phyloP scores from a whole-genome alignment of 2,329 filamentous ascomycete genomes.

The Zasmidium cellare region DNA sequence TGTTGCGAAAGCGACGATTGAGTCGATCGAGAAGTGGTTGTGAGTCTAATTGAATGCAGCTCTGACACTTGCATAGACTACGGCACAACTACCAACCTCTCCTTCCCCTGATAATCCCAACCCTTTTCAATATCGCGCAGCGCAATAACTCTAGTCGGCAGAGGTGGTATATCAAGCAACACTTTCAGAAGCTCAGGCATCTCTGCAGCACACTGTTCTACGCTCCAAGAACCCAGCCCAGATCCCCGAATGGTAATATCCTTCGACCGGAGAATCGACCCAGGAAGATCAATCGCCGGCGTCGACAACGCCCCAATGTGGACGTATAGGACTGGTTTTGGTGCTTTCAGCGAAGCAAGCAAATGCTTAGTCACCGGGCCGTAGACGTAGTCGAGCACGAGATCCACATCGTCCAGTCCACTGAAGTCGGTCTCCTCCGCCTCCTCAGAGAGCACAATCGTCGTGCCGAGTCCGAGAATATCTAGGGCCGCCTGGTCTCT shows the following conservation, averaged over 20 bases:
- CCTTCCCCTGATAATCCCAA: constrained; percentile 25
- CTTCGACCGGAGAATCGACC: constrained; percentile 49
- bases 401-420: constrained; percentile 48
- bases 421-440: constrained; percentile 50
- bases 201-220: constrained; percentile 21
- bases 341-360: constrained; percentile 43
- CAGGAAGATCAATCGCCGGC: constrained; percentile 42
- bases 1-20: constrained; percentile 12
- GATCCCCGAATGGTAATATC: constrained; percentile 45
- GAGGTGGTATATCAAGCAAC: too few species aligned
- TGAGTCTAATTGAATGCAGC: too few species aligned
- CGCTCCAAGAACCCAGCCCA: constrained; percentile 30
- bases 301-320: constrained; percentile 51
- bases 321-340: constrained; percentile 53
- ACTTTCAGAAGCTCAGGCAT: constrained; percentile 24
- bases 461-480: constrained; percentile 47
- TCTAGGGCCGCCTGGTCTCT: constrained; percentile 48
- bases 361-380: constrained; percentile 47
- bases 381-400: constrained; percentile 61
- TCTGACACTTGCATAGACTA: too few species aligned
- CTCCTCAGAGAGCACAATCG: constrained; percentile 43
- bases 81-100: constrained; percentile 27
- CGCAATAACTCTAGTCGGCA: constrained; percentile 21
- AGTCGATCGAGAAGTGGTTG: constrained; percentile 6
- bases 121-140: constrained; percentile 26